Evolutionary conservation across 805 yeast species (phyloP).

Genomic region (Blastobotrys muscicola): DNA sequence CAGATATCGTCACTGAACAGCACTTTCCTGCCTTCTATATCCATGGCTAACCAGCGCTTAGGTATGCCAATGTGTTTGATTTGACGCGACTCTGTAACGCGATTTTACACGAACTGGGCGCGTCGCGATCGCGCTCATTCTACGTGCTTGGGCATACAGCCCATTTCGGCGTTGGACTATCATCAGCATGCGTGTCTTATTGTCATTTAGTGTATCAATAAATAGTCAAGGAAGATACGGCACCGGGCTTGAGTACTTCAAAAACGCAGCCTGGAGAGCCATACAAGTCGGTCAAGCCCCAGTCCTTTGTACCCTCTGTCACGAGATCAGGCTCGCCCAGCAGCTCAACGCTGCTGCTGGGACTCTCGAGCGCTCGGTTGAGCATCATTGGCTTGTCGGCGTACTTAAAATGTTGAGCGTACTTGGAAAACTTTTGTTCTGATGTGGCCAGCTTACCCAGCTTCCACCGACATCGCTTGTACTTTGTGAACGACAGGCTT

Average conservation of each 20-base stretch:
- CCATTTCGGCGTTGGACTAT: too few relatives aligned
- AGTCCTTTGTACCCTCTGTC: conserved; percentile 8
- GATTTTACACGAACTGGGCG: too few relatives aligned
- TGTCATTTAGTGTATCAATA: too few relatives aligned
- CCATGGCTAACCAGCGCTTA: too few relatives aligned
- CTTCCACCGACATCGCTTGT: conserved; percentile 42
- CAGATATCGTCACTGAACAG: too few relatives aligned
- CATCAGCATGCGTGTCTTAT: too few relatives aligned
- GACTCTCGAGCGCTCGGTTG: conserved; percentile 19
- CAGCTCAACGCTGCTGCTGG: conserved; percentile 22
- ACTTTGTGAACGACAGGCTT: conserved; percentile 44
- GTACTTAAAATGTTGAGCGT: neutral
- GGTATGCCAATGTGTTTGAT: too few relatives aligned
- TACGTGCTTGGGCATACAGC: too few relatives aligned
- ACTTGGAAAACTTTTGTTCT: conserved; percentile 7
- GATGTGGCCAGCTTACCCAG: conserved; percentile 17
- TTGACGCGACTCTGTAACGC: too few relatives aligned
- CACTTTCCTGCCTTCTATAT: too few relatives aligned
- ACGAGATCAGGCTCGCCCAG: conserved; percentile 14
- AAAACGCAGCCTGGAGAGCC: conserved; percentile 15
- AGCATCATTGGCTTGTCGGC: conserved; percentile 17
- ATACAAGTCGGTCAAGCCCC: conserved; percentile 18
- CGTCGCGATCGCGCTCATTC: too few relatives aligned
- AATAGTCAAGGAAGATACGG: conserved; percentile 13
- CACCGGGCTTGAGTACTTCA: conserved; percentile 16